Evolutionary conservation across 805 yeast species (phyloP).

Genomic region (Teunomyces aglyptinius): DNA sequence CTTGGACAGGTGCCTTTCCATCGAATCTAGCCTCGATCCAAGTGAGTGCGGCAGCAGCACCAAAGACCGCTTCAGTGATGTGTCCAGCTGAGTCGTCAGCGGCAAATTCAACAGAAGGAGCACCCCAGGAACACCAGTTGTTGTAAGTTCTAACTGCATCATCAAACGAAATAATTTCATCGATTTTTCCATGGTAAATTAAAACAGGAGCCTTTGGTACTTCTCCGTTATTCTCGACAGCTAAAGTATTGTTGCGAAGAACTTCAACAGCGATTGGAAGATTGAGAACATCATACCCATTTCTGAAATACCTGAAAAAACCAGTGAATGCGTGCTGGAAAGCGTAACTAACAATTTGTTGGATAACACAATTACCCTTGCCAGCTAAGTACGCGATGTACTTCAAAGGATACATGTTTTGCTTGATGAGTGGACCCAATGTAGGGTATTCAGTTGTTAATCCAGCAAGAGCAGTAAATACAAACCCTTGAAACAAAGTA

Average conservation of each 20-base stretch:
- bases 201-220: conserved; percentile 11
- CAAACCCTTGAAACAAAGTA: conserved; percentile 25
- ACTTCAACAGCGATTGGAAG: conserved; percentile 17
- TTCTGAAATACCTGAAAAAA: neutral
- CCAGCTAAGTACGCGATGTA: neutral
- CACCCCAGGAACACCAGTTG: conserved; percentile 12
- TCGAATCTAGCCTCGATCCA: conserved; percentile 18
- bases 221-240: conserved; percentile 6
- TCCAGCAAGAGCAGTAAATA: conserved; percentile 28
- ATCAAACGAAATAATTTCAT: conserved; percentile 11
- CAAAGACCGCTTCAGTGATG: conserved; percentile 13
- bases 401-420: neutral
- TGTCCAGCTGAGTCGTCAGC: conserved; percentile 13
- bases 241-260: conserved; percentile 12
- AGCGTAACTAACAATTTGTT: neutral
- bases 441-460: conserved; percentile 29
- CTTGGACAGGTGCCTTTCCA: conserved; percentile 13
- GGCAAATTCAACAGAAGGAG: conserved; percentile 9
- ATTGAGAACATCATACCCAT: conserved; percentile 12
- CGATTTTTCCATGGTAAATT: conserved; percentile 10
- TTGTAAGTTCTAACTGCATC: conserved; percentile 8
- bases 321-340: neutral
- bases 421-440: conserved; percentile 7
- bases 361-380: neutral
- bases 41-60: conserved; percentile 14